Conservation (phyloP, 2,329 filamentous ascomycete genomes). For the Microdochium bolleyi region DNA sequence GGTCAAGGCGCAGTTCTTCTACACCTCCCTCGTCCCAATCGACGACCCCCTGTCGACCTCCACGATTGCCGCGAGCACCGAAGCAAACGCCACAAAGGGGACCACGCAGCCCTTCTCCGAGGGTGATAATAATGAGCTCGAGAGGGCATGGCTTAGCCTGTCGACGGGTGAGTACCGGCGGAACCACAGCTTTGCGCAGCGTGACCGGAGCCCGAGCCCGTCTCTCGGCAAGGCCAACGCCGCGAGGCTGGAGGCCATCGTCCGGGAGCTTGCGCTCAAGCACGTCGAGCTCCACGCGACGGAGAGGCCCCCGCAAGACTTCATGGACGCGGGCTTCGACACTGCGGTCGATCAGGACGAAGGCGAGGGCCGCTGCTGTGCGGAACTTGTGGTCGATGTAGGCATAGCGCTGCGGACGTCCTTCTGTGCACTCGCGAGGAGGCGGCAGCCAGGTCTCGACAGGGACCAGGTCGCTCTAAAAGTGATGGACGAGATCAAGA, state of each 20-base stretch:
- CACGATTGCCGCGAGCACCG: constrained; percentile 39
- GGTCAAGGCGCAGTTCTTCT: constrained; percentile 72
- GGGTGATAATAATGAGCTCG: constrained; percentile 71
- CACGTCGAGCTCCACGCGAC: constrained; percentile 39
- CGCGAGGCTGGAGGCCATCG: constrained; percentile 27
- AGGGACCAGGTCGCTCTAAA: constrained; percentile 36
- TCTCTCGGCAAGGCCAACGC: constrained; percentile 23
- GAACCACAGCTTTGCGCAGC: constrained; percentile 33
- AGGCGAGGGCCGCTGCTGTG: constrained; percentile 35
- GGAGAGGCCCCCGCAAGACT: constrained; percentile 22
- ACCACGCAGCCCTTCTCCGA: constrained; percentile 70
- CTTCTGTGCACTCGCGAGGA: constrained; percentile 42
- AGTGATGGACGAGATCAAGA: constrained; percentile 28
- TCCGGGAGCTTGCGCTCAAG: constrained; percentile 32
- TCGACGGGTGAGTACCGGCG: constrained; percentile 36
- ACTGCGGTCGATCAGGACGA: constrained; percentile 16
- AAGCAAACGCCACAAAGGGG: constrained; percentile 45
- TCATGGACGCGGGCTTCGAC: constrained; percentile 17
- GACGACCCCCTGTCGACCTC: constrained; percentile 77
- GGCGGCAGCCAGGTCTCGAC: constrained; percentile 27
- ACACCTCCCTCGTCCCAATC: constrained; percentile 72
- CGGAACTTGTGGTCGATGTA: constrained; percentile 36
- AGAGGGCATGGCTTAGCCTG: constrained; percentile 67
- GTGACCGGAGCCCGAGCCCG: constrained; percentile 22
- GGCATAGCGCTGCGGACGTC: constrained; percentile 35